Percentiles rank a stretch among this genome's conserved stretches.
Evolutionary conservation across 2,329 filamentous ascomycete species (phyloP).

Genomic region (Colletotrichum musae): DNA sequence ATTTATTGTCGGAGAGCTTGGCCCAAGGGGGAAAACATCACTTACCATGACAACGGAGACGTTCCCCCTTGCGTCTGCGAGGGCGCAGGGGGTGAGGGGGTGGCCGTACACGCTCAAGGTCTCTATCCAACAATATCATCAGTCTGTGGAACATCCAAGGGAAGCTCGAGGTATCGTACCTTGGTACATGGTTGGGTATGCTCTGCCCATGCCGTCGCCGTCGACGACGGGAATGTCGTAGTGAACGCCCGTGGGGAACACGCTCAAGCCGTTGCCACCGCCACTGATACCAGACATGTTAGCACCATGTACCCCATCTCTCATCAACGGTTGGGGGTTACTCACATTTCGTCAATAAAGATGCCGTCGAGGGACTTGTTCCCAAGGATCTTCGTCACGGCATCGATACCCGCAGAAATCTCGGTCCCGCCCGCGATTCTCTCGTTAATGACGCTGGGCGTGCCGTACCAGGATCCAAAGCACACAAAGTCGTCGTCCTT

Average conservation of each 20-base stretch:
- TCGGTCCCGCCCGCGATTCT: conserved; percentile 50
- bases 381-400: conserved; percentile 50
- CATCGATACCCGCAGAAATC: conserved; percentile 54
- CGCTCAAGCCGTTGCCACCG: conserved; percentile 56
- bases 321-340: background rate
- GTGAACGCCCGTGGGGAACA: conserved; percentile 50
- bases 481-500: conserved; percentile 56
- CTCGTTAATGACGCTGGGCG: conserved; percentile 52
- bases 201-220: conserved; percentile 56
- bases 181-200: conserved; percentile 53
- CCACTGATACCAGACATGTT: conserved; percentile 52
- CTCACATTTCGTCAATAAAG: conserved; percentile 56
- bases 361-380: conserved; percentile 52
- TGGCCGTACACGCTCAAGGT: conserved; percentile 57
- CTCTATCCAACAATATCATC: conserved; percentile 44
- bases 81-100: conserved; percentile 52
- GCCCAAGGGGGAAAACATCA: background rate
- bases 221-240: conserved; percentile 56
- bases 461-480: conserved; percentile 62
- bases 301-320: background rate
- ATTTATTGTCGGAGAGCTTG: too few species aligned
- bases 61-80: conserved; percentile 47
- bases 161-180: conserved; percentile 43
- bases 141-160: too few species aligned
- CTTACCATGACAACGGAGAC: conserved; percentile 47